Conservation (phyloP, 306 rosid genomes). For the Cotoneaster glaucophyllus region DNA sequence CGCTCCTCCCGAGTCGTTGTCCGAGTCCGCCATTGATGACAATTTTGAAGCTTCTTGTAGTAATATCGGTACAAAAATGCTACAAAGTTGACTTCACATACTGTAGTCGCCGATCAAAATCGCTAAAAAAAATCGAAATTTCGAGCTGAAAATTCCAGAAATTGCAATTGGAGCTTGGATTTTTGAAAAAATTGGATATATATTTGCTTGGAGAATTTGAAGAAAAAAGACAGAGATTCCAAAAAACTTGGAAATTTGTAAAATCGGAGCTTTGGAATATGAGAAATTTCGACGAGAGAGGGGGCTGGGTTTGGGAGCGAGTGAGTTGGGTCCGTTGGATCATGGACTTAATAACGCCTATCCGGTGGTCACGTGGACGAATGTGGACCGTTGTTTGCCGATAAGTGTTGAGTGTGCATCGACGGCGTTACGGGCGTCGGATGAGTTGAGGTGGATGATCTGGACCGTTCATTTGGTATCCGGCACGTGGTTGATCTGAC, state of each 20-base stretch:
- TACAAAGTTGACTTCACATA: neutral
- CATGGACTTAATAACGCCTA: constrained; percentile 34
- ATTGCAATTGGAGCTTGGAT: neutral
- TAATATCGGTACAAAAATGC: neutral
- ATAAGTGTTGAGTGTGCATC: constrained; percentile 38
- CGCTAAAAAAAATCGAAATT: neutral
- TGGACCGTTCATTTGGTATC: constrained; percentile 19
- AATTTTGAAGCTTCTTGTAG: neutral
- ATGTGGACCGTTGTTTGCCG: constrained; percentile 39
- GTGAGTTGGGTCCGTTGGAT: constrained; percentile 42
- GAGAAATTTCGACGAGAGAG: neutral
- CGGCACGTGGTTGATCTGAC: constrained; percentile 30
- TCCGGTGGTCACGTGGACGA: constrained; percentile 40
- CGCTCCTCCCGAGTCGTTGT: constrained; percentile 70
- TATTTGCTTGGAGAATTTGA: neutral
- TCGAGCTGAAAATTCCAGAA: neutral
- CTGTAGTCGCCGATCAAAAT: neutral
- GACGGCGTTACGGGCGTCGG: neutral
- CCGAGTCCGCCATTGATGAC: constrained; percentile 70
- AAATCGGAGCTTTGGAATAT: neutral
- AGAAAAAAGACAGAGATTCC: neutral
- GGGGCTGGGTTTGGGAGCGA: neutral
- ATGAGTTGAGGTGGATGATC: constrained; percentile 28
- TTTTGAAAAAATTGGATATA: neutral
- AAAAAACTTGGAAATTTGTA: neutral